Percentiles rank a stretch among this genome's conserved stretches.
Evolutionary conservation across 805 yeast species (phyloP).

Genomic region (Alloascoidea hylecoeti): DNA sequence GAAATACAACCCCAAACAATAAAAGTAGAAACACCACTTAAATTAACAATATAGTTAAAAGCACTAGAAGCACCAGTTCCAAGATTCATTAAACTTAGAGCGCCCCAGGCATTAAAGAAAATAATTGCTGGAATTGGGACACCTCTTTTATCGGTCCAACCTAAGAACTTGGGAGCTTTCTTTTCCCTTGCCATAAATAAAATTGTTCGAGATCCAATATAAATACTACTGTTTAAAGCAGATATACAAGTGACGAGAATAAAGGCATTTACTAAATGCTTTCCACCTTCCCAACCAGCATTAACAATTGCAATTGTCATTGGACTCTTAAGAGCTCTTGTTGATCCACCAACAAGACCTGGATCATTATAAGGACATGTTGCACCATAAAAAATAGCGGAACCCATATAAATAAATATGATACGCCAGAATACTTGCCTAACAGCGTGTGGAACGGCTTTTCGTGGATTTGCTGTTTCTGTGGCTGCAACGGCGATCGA

Average conservation of each 20-base stretch:
- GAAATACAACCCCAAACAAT: slow-evolving; percentile 55
- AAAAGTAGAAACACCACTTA: slow-evolving; percentile 55
- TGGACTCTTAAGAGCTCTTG: slow-evolving; percentile 30
- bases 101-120: slow-evolving; percentile 37
- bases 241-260: slow-evolving; percentile 50
- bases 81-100: slow-evolving; percentile 40
- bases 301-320: slow-evolving; percentile 31
- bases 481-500: slow-evolving; percentile 33
- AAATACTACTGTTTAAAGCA: slow-evolving; percentile 57
- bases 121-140: slow-evolving; percentile 51
- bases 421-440: slow-evolving; percentile 31
- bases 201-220: slow-evolving; percentile 54
- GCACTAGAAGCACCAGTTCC: slow-evolving; percentile 47
- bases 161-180: slow-evolving; percentile 41
- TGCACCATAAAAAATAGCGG: slow-evolving; percentile 31
- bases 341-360: slow-evolving; percentile 15
- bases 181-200: slow-evolving; percentile 50
- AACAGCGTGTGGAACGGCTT: slow-evolving; percentile 34
- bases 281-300: slow-evolving; percentile 37
- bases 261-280: slow-evolving; percentile 46
- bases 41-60: slow-evolving; percentile 42
- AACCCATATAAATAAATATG: slow-evolving; percentile 27
- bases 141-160: slow-evolving; percentile 38
- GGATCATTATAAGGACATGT: slow-evolving; percentile 35
- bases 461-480: slow-evolving; percentile 33